Evolutionary conservation across 148 eudicot species (phyloP), one percentile per base, ranked within the genome.

Genomic region (Fagopyrum homotropicum): DNA sequence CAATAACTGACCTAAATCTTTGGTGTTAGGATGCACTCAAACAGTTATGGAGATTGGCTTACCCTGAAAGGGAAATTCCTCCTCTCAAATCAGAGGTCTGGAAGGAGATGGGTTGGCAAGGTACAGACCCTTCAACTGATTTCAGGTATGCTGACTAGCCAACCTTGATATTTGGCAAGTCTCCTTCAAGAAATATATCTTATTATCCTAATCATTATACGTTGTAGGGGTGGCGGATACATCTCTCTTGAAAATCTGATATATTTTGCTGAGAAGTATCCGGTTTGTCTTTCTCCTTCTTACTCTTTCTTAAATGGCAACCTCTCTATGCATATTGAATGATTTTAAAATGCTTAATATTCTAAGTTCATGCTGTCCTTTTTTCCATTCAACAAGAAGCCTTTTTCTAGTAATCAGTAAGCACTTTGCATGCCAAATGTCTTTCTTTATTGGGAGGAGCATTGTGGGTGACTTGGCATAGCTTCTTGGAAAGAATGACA

Each of bases 81-180:
- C 79, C 91, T 78, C 98, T 96, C 75, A 92, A 90, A 82, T 92
- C 99, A 30, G 97, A 96, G 83, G 94, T 90, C 76, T 96, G 99
- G 99, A 96, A 96, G 81, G 99, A 96, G 75, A 96, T 96, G 99
- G 99, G 99, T 45, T 96, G 99, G 99, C 99, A 96, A 87, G 99
- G 99, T 81, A 76, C 89, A 51, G 97, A 96, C 79, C 99, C 99
- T 76, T 88, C 99, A 50, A 96, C 99, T 14, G 99, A 92, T 80
- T 96, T 96, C 82, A 92, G 99, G 99, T 96, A 69, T 49, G 83
- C 46, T 17, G 6, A 66, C 46, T 66, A 48, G 71, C 57, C 0
- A 16, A 51, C 64, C 14, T 26, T 76, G 77, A 55, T 72, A 72
- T 29, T 0, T 47, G 35, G 45, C 66, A 46, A 7, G 40, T 72